A percentile compares a stretch with the other conserved stretches of the same genome.
These are phyloP conservation scores for Tolypocladium amazonense DNA, from an alignment of 2,329 filamentous ascomycete genomes.

Conservation along the genomic window DNA sequence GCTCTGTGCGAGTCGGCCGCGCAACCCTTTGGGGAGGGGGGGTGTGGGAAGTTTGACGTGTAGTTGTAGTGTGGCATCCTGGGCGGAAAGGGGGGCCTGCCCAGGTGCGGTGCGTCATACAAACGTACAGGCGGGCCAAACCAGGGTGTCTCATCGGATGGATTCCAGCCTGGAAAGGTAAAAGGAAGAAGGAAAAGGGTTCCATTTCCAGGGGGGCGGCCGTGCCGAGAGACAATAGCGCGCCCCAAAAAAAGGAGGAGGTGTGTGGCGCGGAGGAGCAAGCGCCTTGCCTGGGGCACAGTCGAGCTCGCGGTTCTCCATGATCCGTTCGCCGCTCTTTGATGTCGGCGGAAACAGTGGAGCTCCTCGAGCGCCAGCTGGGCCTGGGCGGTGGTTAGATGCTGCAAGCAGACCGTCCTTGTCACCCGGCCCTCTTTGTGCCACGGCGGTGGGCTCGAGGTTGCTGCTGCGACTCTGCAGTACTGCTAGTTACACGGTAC, in stretches of 20 bases:
- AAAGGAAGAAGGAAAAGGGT: constrained; percentile 2
- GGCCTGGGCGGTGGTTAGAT: not conserved
- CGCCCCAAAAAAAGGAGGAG: not conserved
- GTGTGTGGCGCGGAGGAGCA: not conserved
- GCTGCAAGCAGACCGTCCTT: not conserved
- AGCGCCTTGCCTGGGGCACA: not conserved
- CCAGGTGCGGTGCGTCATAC: constrained; percentile 15
- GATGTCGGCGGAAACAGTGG: not conserved
- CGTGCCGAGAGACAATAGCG: constrained; percentile 13
- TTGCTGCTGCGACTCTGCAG: not conserved
- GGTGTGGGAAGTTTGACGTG: not conserved
- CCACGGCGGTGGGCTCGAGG: not conserved
- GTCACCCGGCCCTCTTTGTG: not conserved
- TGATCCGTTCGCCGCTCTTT: not conserved
- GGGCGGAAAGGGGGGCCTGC: not conserved
- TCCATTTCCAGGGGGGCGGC: constrained; percentile 9
- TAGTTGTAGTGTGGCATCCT: not conserved
- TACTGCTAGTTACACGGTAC: not conserved
- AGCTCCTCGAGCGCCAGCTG: not conserved
- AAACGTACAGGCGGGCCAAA: constrained; percentile 12
- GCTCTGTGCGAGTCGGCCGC: constrained; percentile 5
- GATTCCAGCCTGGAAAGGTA: constrained; percentile 14
- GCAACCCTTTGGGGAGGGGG: not conserved
- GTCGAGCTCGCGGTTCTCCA: not conserved
- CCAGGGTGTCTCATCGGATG: constrained; percentile 24